Evolutionary conservation across 352 stramenopile species (phyloP), one percentile per base, ranked within the genome.

Genomic region (Globisporangium uncinulatum): DNA sequence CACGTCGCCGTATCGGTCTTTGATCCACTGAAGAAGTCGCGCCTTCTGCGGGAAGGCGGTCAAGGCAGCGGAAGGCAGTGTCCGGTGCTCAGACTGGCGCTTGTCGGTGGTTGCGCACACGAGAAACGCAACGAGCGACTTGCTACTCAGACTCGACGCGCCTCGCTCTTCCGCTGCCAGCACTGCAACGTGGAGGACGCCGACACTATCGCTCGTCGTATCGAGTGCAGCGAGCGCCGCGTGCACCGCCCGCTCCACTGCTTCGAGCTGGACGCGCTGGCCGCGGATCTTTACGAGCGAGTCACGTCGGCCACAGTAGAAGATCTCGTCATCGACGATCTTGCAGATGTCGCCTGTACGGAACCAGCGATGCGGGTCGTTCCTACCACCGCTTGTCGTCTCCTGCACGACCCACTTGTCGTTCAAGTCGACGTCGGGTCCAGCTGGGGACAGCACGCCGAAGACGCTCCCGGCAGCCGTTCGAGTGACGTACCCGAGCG

Each of bases 281-380:
- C 79, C 79, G 24, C 73, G 63, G 54, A 87, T 71, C 51, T 89
- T 89, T 9, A 89, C 67, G 36, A 69, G 61, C 37, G 66, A 59
- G 55, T 89, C 79, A 2, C 48, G 59, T 15, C 79, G 76, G 8
- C 76, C 76, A 24, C 62, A 68, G 19, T 74, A 73, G 49, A 69
- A 87, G 4, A 89, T 34, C 32, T 57, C 49, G 17, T 53, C 59
- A 50, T 62, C 54, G 20, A 73, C 10, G 4, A 75, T 56, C 14
- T 54, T 65, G 45, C 74, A 85, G 39, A 65, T 60, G 57, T 89
- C 79, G 4, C 76, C 74, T 50, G 63, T 89, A 11, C 55, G 48
- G 45, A 75, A 78, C 70, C 70, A 61, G 7, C 14, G 13, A 19
- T 32, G 37, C 1, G 15, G 29, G 11, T 21, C 13, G 10, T 49